phyloP scores from a whole-genome alignment of 352 stramenopile species.

The Globisporangium perplexum region DNA sequence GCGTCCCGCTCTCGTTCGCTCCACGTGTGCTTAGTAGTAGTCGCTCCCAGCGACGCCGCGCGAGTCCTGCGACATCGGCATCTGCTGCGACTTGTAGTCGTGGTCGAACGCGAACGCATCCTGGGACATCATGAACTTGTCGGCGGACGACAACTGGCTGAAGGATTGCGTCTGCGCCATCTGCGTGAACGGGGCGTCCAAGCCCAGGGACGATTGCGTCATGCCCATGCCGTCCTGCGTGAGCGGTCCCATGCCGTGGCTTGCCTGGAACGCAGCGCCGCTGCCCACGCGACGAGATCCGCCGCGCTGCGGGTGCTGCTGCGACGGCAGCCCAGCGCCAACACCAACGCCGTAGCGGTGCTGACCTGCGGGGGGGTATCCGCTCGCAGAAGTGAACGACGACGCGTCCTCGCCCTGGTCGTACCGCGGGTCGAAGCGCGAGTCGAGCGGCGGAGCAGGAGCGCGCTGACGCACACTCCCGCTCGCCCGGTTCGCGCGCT shows the following conservation, averaged over 20 bases:
- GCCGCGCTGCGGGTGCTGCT: slow-evolving; percentile 15
- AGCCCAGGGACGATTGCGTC: slow-evolving; percentile 48
- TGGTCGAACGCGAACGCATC: slow-evolving; percentile 73
- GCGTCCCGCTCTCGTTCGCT: neutral
- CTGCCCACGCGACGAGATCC: slow-evolving; percentile 6
- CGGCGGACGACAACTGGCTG: slow-evolving; percentile 59
- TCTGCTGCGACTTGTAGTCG: slow-evolving; percentile 82
- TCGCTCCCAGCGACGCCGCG: slow-evolving; percentile 44
- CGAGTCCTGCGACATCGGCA: slow-evolving; percentile 76
- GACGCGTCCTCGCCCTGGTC: slow-evolving; percentile 28
- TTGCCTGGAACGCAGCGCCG: slow-evolving; percentile 13
- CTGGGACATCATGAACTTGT: slow-evolving; percentile 84
- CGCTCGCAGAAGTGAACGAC: slow-evolving; percentile 5
- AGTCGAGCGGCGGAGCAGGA: slow-evolving; percentile 67
- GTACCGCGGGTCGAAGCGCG: slow-evolving; percentile 81
- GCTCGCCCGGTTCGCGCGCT: slow-evolving; percentile 24
- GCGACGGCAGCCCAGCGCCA: slow-evolving; percentile 1
- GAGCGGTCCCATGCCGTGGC: slow-evolving; percentile 38
- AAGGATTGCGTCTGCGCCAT: slow-evolving; percentile 77
- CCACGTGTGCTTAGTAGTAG: slow-evolving; percentile 51
- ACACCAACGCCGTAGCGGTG: slow-evolving; percentile 23
- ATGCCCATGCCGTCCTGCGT: slow-evolving; percentile 61
- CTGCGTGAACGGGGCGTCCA: slow-evolving; percentile 79
- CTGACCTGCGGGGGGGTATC: slow-evolving; percentile 33
- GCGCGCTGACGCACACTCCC: slow-evolving; percentile 43